Evolutionary conservation across 139 green algal species (phyloP).

Genomic region (Picochlorum sp.): DNA sequence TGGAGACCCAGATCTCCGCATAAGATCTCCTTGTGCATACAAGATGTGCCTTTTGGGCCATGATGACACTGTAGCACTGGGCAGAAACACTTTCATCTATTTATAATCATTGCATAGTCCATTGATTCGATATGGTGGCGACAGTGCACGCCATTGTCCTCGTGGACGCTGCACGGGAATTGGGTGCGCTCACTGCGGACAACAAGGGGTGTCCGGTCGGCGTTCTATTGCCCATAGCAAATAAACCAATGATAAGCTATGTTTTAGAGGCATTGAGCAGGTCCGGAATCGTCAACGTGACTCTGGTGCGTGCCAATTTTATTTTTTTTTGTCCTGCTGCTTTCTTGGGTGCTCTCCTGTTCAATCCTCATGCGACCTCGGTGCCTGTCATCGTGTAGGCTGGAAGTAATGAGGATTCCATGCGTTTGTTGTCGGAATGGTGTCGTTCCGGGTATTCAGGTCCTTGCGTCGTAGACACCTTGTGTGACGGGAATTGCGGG

Average conservation of each 20-base stretch:
- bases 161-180: constrained; percentile 36
- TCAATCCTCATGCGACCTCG: background rate
- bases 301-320: background rate
- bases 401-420: background rate
- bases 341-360: no score
- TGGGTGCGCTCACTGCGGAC: constrained; percentile 52
- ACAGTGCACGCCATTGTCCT: constrained; percentile 56
- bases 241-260: constrained; percentile 65
- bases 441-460: background rate
- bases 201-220: constrained; percentile 17
- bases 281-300: constrained; percentile 23
- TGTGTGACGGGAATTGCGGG: background rate
- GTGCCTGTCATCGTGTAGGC: background rate
- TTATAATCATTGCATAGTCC: no score
- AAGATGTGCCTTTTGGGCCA: no score
- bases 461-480: background rate
- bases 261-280: constrained; percentile 52
- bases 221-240: constrained; percentile 61
- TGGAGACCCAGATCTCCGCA: no score
- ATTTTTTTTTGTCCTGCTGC: no score
- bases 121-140: constrained; percentile 5
- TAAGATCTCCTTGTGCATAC: no score
- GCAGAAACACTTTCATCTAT: no score
- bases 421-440: background rate
- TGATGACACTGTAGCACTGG: no score